phyloP scores from a whole-genome alignment of 306 rosid species.

The Glycine tomentella region DNA sequence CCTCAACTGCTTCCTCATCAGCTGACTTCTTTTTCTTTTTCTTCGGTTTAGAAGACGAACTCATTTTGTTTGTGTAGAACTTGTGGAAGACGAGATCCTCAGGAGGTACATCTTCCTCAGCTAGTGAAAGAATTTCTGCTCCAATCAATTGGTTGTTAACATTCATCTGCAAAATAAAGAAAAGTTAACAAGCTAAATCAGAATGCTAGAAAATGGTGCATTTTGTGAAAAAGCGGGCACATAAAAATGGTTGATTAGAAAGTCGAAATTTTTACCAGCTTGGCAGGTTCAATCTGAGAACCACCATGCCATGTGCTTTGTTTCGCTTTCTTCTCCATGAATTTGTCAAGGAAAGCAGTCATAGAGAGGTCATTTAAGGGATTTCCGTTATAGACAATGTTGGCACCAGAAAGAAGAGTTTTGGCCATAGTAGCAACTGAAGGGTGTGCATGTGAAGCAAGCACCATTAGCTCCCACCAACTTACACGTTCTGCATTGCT shows the following conservation, averaged over 20 bases:
- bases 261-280: conserved; percentile 59
- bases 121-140: conserved; percentile 77
- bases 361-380: conserved; percentile 81
- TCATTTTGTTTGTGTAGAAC: conserved; percentile 83
- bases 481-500: conserved; percentile 91
- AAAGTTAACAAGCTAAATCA: conserved; percentile 40
- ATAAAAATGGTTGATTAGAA: conserved; percentile 23
- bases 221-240: conserved; percentile 9
- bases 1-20: conserved; percentile 75
- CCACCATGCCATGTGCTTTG: conserved; percentile 91
- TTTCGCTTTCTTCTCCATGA: conserved; percentile 97
- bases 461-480: conserved; percentile 94
- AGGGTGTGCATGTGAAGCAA: conserved; percentile 93
- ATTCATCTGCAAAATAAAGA: conserved; percentile 68
- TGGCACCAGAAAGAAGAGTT: conserved; percentile 90
- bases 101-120: conserved; percentile 87
- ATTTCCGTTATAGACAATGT: conserved; percentile 89
- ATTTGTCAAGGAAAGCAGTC: conserved; percentile 91
- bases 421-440: conserved; percentile 92
- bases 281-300: conserved; percentile 94
- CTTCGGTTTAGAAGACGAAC: conserved; percentile 67
- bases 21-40: conserved; percentile 78
- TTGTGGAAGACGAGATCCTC: conserved; percentile 97
- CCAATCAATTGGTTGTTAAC: conserved; percentile 76
- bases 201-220: not conserved